These are phyloP conservation scores for Talaromyces sp. DNA, from an alignment of 2,329 filamentous ascomycete genomes.

Conservation along the genomic window DNA sequence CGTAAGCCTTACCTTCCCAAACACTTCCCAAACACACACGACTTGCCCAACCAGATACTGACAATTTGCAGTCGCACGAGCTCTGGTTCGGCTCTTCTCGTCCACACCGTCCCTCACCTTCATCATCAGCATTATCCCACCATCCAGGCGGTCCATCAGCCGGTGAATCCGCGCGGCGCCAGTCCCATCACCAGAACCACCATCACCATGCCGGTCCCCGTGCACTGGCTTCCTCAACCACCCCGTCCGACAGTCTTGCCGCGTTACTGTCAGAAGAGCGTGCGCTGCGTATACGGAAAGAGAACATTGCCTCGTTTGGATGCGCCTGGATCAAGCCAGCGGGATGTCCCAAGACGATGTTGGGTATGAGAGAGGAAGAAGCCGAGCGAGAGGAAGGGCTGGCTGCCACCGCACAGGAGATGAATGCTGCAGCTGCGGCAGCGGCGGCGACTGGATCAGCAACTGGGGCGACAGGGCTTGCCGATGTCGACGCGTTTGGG, in stretches of 20 bases:
- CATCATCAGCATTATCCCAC: background rate
- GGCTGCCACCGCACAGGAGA: conserved; percentile 66
- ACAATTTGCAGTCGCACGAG: conserved; percentile 55
- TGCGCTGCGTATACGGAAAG: conserved; percentile 67
- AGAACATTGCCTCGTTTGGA: conserved; percentile 80
- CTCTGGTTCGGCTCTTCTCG: conserved; percentile 68
- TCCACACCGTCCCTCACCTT: conserved; percentile 29
- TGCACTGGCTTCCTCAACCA: conserved; percentile 39
- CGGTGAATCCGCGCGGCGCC: background rate
- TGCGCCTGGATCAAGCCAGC: conserved; percentile 86
- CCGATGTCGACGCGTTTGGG: conserved; percentile 67
- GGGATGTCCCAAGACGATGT: conserved; percentile 79
- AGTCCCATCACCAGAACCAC: background rate
- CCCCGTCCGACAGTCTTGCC: conserved; percentile 58
- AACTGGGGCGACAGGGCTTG: background rate
- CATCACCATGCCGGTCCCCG: conserved; percentile 18
- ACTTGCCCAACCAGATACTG: background rate
- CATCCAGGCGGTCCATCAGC: background rate
- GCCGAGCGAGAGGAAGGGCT: conserved; percentile 82
- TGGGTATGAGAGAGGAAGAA: conserved; percentile 83
- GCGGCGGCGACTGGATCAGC: background rate
- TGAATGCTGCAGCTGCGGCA: conserved; percentile 55
- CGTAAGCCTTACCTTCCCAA: conserved; percentile 41
- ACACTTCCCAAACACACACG: background rate
- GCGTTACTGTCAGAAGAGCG: conserved; percentile 71